phyloP scores from a whole-genome alignment of 495 filamentous ascomycete genomes.

The Penicillium angulare region DNA sequence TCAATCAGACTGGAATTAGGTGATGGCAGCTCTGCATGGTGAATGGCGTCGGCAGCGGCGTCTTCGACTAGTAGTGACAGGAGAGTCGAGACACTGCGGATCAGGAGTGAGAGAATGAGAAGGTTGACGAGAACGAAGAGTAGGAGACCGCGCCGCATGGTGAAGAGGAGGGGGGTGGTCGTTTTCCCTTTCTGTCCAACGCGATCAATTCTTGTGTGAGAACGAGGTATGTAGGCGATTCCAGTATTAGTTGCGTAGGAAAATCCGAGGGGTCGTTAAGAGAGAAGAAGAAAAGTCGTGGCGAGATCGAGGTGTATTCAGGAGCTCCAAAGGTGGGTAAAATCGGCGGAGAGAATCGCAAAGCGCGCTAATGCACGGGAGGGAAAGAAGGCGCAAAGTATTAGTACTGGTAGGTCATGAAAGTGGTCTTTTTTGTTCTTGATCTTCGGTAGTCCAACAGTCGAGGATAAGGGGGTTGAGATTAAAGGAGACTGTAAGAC shows the following conservation, averaged over 20 bases:
- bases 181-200: no score
- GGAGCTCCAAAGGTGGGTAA: not conserved
- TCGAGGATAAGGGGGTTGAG: not conserved
- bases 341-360: not conserved
- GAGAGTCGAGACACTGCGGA: constrained; percentile 63
- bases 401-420: not conserved
- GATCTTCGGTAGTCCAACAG: no score
- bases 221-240: not conserved
- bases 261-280: not conserved
- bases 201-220: not conserved
- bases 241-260: not conserved
- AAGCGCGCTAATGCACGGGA: not conserved
- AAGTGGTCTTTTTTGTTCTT: no score
- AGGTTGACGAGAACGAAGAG: constrained; percentile 63
- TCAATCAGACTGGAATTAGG: constrained; percentile 61
- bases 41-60: constrained; percentile 63
- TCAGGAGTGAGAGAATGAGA: constrained; percentile 55
- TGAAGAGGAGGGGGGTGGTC: no score
- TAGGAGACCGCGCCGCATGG: constrained; percentile 61
- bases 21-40: constrained; percentile 59
- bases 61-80: constrained; percentile 66
- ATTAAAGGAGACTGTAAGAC: not conserved
- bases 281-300: not conserved
- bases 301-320: not conserved
- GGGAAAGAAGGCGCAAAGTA: not conserved